Percentiles rank a stretch among this genome's conserved stretches.
Evolutionary conservation across 1,284 basidiomycete species (phyloP).

Genomic region (Moesziomyces sp.): DNA sequence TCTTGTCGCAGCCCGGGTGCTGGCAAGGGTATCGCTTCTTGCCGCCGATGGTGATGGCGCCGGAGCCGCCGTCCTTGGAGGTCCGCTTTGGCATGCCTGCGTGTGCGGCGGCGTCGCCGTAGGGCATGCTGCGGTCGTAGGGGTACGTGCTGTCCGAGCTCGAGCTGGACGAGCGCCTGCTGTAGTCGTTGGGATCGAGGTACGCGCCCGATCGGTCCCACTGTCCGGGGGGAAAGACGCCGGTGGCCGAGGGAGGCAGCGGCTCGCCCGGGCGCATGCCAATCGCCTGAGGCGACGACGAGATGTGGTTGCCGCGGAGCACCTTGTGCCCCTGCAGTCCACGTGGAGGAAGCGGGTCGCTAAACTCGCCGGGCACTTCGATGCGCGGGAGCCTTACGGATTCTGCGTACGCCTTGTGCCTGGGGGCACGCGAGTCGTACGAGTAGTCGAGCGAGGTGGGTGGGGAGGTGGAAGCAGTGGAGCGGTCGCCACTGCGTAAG

Average conservation of each 20-base stretch:
- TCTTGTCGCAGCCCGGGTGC: conserved; percentile 74
- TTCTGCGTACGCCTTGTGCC: conserved; percentile 15
- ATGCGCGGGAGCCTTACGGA: conserved; percentile 39
- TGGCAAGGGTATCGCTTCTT: conserved; percentile 73
- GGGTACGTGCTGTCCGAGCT: conserved; percentile 38
- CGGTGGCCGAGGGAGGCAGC: conserved; percentile 39
- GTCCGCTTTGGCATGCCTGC: conserved; percentile 21
- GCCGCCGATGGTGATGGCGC: conserved; percentile 57
- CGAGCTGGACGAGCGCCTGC: conserved; percentile 30
- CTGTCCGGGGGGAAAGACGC: conserved; percentile 39
- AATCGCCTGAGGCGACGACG: conserved; percentile 26
- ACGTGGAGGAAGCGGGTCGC: conserved; percentile 14
- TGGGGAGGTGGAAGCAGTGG: conserved; percentile 46
- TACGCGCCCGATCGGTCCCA: conserved; percentile 42
- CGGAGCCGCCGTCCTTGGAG: conserved; percentile 39
- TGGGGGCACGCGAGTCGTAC: conserved; percentile 27
- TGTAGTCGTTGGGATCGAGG: conserved; percentile 38
- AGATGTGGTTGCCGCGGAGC: conserved; percentile 40
- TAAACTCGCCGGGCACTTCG: conserved; percentile 27
- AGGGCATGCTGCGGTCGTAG: conserved; percentile 35
- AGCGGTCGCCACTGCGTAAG: conserved; percentile 46
- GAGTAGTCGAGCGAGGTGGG: conserved; percentile 43
- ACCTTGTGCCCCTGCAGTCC: conserved; percentile 47
- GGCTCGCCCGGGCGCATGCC: conserved; percentile 27
- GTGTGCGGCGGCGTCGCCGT: conserved; percentile 12